Base-by-base conservation (phyloP, 208 protist species). In the Trypanosomatidae sp. region DNA sequence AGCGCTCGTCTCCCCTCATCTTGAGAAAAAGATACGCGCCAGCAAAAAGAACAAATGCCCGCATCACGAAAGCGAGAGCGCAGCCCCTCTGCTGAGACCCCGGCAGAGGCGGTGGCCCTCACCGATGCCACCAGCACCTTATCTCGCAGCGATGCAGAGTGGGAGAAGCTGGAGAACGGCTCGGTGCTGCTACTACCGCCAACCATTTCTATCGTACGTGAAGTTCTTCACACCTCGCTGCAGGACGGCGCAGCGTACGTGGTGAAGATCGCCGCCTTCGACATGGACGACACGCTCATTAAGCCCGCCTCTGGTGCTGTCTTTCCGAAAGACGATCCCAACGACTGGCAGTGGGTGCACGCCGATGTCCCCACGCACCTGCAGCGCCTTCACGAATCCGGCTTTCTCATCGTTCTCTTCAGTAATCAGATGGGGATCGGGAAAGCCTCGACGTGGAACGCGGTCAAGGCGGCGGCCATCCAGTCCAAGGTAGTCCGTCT, bases 361-460 rank as follows among this genome's bases (percentile, higher is more conserved):
- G 76, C 84, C 10, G 28, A 62, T 8, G 87, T 94, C 2, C 75
- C 77, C 1, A 33, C 36, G 0, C 68, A 85, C 66, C 74, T 98
- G 12, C 83, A 71, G 25, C 47, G 80, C 15, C 69, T 95, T 10
- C 66, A 90, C 65, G 59, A 85, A 15, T 60, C 77, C 33, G 92
- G 93, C 3, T 95, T 92, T 58, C 74, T 95, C 49, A 47, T 99
- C 3, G 89, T 96, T 1, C 80, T 99, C 19, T 88, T 98, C 71
- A 98, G 92, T 36, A 99, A 99, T 66, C 97, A 99, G 83, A 75
- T 80, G 60, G 94, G 93, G 39, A 95, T 98, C 25, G 87, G 77
- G n/a, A 88, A 86, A 56, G 66, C 62, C 12, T 53, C 64, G 4
- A 55, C 3, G 46, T 90, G 85, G 85, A 88, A 92, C 65, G 69